phyloP scores from a whole-genome alignment of 2,329 filamentous ascomycete species.

The Ascochyta fabae region DNA sequence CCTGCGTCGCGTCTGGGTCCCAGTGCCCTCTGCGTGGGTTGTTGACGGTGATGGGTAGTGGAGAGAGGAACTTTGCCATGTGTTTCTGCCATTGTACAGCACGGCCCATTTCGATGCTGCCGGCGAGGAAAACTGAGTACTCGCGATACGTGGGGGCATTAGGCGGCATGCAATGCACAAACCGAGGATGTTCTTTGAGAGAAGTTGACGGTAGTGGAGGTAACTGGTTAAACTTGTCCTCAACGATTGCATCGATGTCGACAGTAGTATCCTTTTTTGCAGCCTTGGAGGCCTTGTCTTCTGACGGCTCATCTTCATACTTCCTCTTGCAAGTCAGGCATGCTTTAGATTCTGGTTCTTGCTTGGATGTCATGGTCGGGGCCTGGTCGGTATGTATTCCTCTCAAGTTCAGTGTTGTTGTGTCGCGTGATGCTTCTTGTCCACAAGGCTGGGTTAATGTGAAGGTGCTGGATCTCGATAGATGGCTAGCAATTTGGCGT shows the following conservation, averaged over 20 bases:
- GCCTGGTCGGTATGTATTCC: not conserved
- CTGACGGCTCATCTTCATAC: not conserved
- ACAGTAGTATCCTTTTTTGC: not conserved
- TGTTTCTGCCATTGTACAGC: constrained; percentile 60
- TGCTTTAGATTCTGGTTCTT: not conserved
- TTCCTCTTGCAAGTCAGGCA: constrained; percentile 17
- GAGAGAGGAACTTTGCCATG: constrained; percentile 51
- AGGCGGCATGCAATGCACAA: constrained; percentile 27
- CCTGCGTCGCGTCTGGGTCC: constrained; percentile 61
- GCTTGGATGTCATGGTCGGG: constrained; percentile 2
- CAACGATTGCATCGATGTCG: constrained; percentile 30
- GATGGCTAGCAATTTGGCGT: constrained; percentile 9
- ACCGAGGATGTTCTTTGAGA: constrained; percentile 12
- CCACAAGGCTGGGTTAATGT: not conserved
- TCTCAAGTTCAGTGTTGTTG: not conserved
- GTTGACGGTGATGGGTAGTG: constrained; percentile 60
- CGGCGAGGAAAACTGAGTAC: constrained; percentile 64
- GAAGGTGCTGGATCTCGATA: constrained; percentile 15
- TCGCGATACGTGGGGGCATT: constrained; percentile 21
- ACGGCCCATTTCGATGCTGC: constrained; percentile 58
- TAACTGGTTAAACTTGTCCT: constrained; percentile 27
- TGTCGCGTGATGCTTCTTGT: not conserved
- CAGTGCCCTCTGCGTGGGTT: constrained; percentile 65
- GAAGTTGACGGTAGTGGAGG: constrained; percentile 12
- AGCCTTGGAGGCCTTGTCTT: constrained; percentile 3